These are phyloP conservation scores for Chaetomium olivaceum DNA, from an alignment of 2,329 filamentous ascomycete species.

Conservation along the genomic window DNA sequence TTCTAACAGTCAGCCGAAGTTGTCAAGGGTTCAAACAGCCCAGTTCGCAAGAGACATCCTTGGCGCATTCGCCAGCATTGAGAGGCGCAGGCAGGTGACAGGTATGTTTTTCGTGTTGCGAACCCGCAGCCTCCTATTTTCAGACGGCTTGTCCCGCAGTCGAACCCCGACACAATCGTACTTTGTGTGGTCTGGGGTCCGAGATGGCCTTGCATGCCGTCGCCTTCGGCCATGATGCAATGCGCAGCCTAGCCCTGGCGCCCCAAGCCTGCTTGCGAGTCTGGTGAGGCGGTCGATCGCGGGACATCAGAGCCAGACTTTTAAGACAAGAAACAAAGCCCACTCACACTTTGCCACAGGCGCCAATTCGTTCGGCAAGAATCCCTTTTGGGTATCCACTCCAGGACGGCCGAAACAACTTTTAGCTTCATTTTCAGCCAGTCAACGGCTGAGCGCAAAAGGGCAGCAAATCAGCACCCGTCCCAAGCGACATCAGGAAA, in stretches of 20 bases:
- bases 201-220: neutral
- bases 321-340: constrained; percentile 23
- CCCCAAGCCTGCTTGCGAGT: constrained; percentile 13
- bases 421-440: constrained; percentile 33
- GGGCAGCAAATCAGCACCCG: constrained; percentile 54
- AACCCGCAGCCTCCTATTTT: neutral
- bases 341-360: constrained; percentile 31
- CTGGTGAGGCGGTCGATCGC: constrained; percentile 15
- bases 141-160: neutral
- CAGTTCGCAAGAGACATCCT: constrained; percentile 1
- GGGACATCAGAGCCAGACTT: constrained; percentile 20
- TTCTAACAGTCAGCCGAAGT: constrained; percentile 6
- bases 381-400: constrained; percentile 26
- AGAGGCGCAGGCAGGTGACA: constrained; percentile 7
- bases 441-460: constrained; percentile 37
- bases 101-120: constrained; percentile 13
- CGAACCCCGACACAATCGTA: neutral
- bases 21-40: constrained; percentile 6
- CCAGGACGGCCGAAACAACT: constrained; percentile 18
- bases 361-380: constrained; percentile 20
- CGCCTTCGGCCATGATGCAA: constrained; percentile 22
- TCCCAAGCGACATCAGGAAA: constrained; percentile 42
- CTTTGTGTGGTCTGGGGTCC: neutral
- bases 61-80: constrained; percentile 14
- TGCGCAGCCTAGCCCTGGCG: constrained; percentile 21